Evolutionary conservation across 371 early-diverging fungal genomes (phyloP).

Genomic region (Blastocladiella emersonii): DNA sequence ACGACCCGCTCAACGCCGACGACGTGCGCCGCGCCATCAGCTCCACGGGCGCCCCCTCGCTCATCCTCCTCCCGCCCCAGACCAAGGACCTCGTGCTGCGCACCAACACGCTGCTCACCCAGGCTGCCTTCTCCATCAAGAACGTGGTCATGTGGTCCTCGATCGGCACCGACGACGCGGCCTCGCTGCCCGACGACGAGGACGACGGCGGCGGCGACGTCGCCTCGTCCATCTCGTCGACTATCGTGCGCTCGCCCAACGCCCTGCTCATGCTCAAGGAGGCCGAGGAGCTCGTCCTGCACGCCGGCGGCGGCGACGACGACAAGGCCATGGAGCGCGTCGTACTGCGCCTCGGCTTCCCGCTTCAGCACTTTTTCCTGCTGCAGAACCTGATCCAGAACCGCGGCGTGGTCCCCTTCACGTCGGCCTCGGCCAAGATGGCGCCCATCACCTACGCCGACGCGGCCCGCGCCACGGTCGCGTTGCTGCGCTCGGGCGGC

Average conservation of each 20-base stretch:
- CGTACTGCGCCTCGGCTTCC: neutral
- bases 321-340: neutral
- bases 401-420: neutral
- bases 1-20: neutral
- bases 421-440: neutral
- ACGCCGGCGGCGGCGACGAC: neutral
- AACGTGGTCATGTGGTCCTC: neutral
- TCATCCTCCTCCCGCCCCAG: neutral
- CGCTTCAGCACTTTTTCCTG: neutral
- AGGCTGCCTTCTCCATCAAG: neutral
- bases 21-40: neutral
- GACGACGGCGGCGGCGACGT: neutral
- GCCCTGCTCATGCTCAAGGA: neutral
- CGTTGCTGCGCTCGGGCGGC: neutral
- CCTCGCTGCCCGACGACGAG: neutral
- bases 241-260: neutral
- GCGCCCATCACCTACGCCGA: neutral
- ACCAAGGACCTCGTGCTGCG: neutral
- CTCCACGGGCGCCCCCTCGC: neutral
- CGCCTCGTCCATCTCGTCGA: neutral
- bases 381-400: neutral
- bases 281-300: neutral
- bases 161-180: neutral
- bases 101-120: neutral
- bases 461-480: neutral